Evolutionary conservation across 768 basidiomycete species (phyloP), one percentile per base, ranked within the genome.

Genomic region (Boletus fagicola): DNA sequence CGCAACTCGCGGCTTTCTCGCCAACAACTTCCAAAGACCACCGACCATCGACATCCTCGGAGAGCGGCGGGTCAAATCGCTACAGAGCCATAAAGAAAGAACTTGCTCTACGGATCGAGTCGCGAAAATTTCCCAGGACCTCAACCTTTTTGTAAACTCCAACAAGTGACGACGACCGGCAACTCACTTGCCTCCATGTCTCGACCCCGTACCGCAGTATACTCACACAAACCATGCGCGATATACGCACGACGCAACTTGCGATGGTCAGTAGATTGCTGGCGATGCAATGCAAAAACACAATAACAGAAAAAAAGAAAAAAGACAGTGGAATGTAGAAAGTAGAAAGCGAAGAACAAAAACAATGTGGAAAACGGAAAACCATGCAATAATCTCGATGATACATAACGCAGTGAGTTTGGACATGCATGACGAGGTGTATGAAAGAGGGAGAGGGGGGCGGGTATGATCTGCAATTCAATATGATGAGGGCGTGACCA

Each of bases 401-500:
- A 70, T 70, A 70, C 70, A 70, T 70, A 68, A 59, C 63, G 56
- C 60, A 62, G 66, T 70, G 68, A 59, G 67, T 56, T 49, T 49
- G 35, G 52, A 56, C 49, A 43, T 51, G 54, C 40, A 44, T 31
- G 51, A 59, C 54, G 5, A 57, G 60, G 60, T 51, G 54, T 62
- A 54, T 42, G 51, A 31, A n/a, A 3, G 0, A 2, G 33, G 2
- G 5, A 2, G 35, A 35, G 35, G 12, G 13, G 1, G 5, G 13
- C n/a, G 33, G 65, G 66, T 68, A 68, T 67, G 60, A 53, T 18
- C 57, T 63, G 64, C 48, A 31, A 31, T 61, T 59, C 56, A 42
- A 51, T 24, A 28, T 52, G 46, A 28, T 52, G 46, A 20, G 28
- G 49, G 39, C 46, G 52, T 58, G 60, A 60, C 52, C 52, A 45